A percentile compares a stretch with the other conserved stretches of the same genome.
Conservation (phyloP, 192 early-diverging fungal species). For the Cetraspora pellucida region DNA sequence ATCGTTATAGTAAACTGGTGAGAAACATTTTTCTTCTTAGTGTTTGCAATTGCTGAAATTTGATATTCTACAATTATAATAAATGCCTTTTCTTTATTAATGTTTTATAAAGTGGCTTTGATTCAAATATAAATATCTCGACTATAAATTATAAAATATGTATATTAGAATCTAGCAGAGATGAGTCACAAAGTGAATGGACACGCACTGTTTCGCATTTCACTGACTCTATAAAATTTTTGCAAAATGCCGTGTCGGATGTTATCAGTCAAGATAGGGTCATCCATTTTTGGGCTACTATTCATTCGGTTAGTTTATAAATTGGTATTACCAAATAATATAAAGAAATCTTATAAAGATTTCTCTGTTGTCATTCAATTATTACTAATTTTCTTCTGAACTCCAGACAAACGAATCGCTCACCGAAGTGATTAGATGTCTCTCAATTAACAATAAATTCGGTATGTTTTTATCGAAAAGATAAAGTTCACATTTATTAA, state of each 20-base stretch:
- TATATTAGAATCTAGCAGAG: not conserved
- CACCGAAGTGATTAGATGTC: not conserved
- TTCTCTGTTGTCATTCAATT: too few relatives aligned
- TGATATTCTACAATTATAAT: not conserved
- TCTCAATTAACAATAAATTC: not conserved
- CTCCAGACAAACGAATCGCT: conserved; percentile 10
- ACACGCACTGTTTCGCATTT: conserved; percentile 16
- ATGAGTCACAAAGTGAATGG: conserved; percentile 21
- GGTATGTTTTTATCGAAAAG: not conserved
- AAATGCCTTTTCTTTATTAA: not conserved
- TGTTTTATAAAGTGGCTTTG: not conserved
- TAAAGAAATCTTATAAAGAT: too few relatives aligned
- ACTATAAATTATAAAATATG: conserved; percentile 17
- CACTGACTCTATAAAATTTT: conserved; percentile 8
- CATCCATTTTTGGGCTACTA: conserved; percentile 27
- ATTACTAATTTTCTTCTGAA: not conserved
- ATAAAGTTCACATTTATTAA: not conserved
- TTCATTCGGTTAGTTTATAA: conserved; percentile 25
- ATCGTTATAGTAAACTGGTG: conserved; percentile 12
- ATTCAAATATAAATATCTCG: conserved; percentile 8
- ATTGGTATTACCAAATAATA: too few relatives aligned
- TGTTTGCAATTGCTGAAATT: not conserved
- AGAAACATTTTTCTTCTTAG: not conserved
- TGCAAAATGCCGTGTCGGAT: conserved; percentile 11
- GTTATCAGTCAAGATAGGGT: conserved; percentile 14